Base-by-base conservation (phyloP, 164 flowering plant species). In the Aristolochia contorta region DNA sequence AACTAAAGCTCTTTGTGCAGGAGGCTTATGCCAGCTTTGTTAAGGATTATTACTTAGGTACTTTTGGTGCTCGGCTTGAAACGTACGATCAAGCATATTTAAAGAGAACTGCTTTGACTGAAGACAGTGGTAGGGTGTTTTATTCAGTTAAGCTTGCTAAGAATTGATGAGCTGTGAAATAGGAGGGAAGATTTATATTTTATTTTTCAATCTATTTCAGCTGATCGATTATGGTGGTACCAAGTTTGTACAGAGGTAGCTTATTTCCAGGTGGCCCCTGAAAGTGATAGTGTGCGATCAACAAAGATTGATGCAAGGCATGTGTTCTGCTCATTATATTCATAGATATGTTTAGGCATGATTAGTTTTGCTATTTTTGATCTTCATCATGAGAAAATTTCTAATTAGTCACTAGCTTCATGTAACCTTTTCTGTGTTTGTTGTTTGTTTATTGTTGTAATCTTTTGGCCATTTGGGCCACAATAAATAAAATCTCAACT, bases 191-290 rank as follows among this genome's bases (percentile, higher is more conserved):
- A 53, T 53, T 53, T 2, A 6, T 16, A 53, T 5, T n/a, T 50
- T 8, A 16, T 50, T 50, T 22, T 53, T 4, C 23, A 53, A 53
- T 16, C 27, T 30, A 46, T 60, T 46, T 54, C 69, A 66, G 69
- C 64, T 67, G 82, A 71, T 65, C 80, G 99, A 53, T 67, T 90
- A 58, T 90, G 99, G 99, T 93, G 96, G 97, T 93, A 89, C 76
- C 99, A 93, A 78, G 97, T 93, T 67, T 93, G 99, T 56, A 90
- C 91, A 12, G 97, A 93, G 78, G 96, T 93, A 71, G 99, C 99
- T 56, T 90, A 82, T 82, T 93, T 93, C 66, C 99, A 90, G 71
- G 88, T 88, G 50, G 99, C 97, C 57, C 96, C 99, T 7, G 51
- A 82, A 69, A 82, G 86, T 75, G 97, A 91, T 72, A 91, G 96